Evolutionary conservation across 331 rosid species (phyloP).

Genomic region (Quercus tomentella): DNA sequence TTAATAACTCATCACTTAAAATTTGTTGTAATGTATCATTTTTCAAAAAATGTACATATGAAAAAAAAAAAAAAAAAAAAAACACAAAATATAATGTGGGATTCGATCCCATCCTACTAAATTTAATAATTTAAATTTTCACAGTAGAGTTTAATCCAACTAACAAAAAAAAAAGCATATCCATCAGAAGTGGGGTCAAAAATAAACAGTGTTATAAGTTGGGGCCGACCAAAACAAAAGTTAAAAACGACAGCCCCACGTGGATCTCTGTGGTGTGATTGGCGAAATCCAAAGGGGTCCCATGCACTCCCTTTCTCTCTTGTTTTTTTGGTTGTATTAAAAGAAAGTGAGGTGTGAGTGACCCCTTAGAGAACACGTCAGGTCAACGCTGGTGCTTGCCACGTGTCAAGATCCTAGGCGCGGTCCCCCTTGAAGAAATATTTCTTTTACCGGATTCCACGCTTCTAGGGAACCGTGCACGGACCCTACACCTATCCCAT

Average conservation of each 20-base stretch:
- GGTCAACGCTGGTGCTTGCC: constrained; percentile 18
- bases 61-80: too few relatives aligned
- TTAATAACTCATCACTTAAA: too few relatives aligned
- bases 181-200: not conserved
- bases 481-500: constrained; percentile 5
- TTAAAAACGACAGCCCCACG: constrained; percentile 28
- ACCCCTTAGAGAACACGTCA: not conserved
- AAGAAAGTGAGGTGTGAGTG: not conserved
- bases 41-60: too few relatives aligned
- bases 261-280: constrained; percentile 18
- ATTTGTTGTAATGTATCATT: rapidly evolving
- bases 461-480: constrained; percentile 15
- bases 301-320: not conserved
- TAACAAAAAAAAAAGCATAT: not conserved
- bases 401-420: constrained; percentile 24
- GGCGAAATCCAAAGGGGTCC: constrained; percentile 13
- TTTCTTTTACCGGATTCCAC: constrained; percentile 8
- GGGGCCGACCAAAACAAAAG: constrained; percentile 11
- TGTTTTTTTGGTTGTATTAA: not conserved
- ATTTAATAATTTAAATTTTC: too few relatives aligned
- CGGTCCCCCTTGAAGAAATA: constrained; percentile 15
- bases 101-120: too few relatives aligned
- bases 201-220: not conserved
- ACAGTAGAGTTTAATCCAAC: not conserved
- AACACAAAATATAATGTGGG: too few relatives aligned